Evolutionary conservation across 2,329 filamentous ascomycete genomes (phyloP), one percentile per base, ranked within the genome.

Genomic region (Graphiopsis chlorocephala): DNA sequence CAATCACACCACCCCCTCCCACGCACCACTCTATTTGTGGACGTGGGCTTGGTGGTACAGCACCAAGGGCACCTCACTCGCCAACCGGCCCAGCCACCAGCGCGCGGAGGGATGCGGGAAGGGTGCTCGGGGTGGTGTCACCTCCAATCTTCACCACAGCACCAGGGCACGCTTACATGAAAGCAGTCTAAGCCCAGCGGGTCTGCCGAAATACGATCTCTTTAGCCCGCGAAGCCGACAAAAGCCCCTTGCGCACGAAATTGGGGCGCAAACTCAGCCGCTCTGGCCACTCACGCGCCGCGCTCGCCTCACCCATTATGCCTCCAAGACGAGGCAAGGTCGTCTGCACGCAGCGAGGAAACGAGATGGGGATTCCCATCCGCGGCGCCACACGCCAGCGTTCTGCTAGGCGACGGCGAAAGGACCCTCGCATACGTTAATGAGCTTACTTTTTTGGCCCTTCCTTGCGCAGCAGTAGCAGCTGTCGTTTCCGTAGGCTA

Each of bases 381-480:
- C 38, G 26, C 26, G 50, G 28, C 50, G 50, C 50, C 50, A 53
- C 50, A 28, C 26, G 26, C 38, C 38, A 45, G 38, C n/a, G 38
- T 45, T 10, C n/a, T 45, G 38, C 38, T 45, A 45, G 38, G 38
- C 38, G 38, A 45, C 20, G 38, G 38, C 38, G 38, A 45, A 31
- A 45, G 35, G 38, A 29, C 50, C 50, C 50, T 53, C 50, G 50
- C 50, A 53, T 53, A 10, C 47, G 12, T 53, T 53, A 31, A 53
- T 53, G 50, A 53, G 50, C 26, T 53, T 53, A n/a, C 50, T 29
- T 53, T 28, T 31, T 45, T n/a, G 17, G 28, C 26, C 17, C 50
- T 53, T 53, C 50, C 50, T 53, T 53, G 50, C 50, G 50, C 50
- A 53, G 50, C 26, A 28, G 38, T 42, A 12, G 47, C 47, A 50